Evolutionary conservation across 1,284 basidiomycete species (phyloP).

Genomic region (Malassezia furfur): DNA sequence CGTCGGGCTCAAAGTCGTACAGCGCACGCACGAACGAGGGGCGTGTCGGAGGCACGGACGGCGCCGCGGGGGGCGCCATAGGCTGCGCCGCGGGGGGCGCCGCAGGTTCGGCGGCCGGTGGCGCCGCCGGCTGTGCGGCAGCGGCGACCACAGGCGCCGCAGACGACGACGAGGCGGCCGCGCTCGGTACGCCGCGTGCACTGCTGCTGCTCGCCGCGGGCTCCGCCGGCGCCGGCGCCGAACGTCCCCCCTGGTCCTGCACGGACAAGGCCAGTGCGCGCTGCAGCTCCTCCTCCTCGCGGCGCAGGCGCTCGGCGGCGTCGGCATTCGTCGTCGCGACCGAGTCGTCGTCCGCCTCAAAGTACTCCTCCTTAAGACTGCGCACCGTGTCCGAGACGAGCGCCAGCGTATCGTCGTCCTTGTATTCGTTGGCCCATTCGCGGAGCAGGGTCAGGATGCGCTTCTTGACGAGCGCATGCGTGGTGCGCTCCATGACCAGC

Average conservation of each 20-base stretch:
- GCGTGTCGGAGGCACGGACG: slow-evolving; percentile 32
- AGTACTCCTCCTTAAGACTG: slow-evolving; percentile 64
- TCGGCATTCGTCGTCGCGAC: slow-evolving; percentile 11
- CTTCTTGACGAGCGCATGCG: slow-evolving; percentile 76
- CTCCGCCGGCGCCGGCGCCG: not conserved
- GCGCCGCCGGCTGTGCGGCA: not conserved
- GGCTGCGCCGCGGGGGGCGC: slow-evolving; percentile 21
- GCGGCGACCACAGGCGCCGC: not conserved
- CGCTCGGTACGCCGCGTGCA: not conserved
- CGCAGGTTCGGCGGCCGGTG: not conserved
- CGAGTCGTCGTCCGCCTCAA: slow-evolving; percentile 21
- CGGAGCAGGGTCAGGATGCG: slow-evolving; percentile 66
- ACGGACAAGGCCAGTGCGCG: slow-evolving; percentile 41
- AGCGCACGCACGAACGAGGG: slow-evolving; percentile 63
- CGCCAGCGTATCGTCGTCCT: slow-evolving; percentile 67
- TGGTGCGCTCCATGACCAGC: slow-evolving; percentile 79
- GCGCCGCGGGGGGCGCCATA: slow-evolving; percentile 46
- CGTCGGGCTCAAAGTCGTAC: slow-evolving; percentile 78
- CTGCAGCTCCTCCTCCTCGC: slow-evolving; percentile 46
- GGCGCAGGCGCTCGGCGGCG: slow-evolving; percentile 29
- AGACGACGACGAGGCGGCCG: not conserved
- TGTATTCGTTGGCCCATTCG: slow-evolving; percentile 68
- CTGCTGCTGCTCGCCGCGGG: not conserved
- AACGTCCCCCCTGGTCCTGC: slow-evolving; percentile 28
- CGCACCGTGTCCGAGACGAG: slow-evolving; percentile 86